Conservation (phyloP, 495 filamentous ascomycete genomes). For the Neurospora sp. region DNA sequence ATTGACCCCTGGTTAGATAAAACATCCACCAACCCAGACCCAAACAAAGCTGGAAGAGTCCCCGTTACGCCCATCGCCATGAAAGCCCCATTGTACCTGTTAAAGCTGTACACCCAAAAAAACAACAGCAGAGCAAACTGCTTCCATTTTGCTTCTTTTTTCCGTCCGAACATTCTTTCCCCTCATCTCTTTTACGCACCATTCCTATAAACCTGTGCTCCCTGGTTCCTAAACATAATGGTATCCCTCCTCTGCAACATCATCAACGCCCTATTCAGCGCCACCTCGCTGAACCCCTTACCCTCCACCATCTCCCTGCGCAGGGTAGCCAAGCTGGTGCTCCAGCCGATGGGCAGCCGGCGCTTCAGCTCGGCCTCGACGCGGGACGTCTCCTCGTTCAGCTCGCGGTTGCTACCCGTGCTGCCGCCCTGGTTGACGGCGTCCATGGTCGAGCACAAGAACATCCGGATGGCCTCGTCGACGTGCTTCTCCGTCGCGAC, state of each 20-base stretch:
- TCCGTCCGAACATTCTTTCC: not conserved
- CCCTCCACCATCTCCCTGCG: conserved; percentile 84
- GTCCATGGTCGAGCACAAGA: conserved; percentile 97
- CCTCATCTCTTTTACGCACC: conserved; percentile 21
- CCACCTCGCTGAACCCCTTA: conserved; percentile 76
- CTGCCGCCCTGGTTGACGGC: conserved; percentile 74
- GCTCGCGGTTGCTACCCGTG: conserved; percentile 69
- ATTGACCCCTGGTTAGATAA: not conserved
- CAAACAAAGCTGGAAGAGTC: not conserved
- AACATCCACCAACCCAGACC: not conserved
- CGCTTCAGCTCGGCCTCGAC: conserved; percentile 87
- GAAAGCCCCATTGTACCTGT: not conserved
- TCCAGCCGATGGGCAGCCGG: conserved; percentile 89
- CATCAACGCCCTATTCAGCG: conserved; percentile 72
- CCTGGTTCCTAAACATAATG: conserved; percentile 82
- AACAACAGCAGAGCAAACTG: not conserved
- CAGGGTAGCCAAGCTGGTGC: conserved; percentile 76
- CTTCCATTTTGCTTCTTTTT: not conserved
- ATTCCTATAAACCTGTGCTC: conserved; percentile 76
- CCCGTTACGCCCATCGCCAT: not conserved
- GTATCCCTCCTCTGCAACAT: conserved; percentile 83
- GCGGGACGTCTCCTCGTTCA: conserved; percentile 79
- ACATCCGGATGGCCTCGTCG: conserved; percentile 94
- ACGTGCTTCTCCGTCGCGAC: conserved; percentile 86
- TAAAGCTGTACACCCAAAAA: not conserved